phyloP scores from a whole-genome alignment of 2,329 filamentous ascomycete genomes.

The Cryphonectria carpinicola region DNA sequence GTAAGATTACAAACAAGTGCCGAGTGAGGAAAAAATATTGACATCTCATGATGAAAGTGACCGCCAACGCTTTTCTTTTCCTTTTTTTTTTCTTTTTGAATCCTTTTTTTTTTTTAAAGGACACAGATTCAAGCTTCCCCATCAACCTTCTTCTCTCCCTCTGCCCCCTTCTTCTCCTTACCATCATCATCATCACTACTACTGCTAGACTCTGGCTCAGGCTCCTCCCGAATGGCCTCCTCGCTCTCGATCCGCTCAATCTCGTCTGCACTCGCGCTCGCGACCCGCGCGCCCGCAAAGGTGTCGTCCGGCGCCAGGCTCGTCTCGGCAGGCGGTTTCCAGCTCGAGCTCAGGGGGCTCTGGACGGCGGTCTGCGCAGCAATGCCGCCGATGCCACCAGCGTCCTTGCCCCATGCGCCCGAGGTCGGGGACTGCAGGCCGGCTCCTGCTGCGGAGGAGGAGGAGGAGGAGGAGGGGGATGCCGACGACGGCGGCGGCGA shows the following conservation, averaged over 20 bases:
- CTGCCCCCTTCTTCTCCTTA: not conserved
- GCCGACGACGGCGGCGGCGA: not conserved
- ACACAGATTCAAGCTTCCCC: not conserved
- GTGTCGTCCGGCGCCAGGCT: conserved; percentile 26
- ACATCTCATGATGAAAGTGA: not conserved
- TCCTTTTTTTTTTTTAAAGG: not conserved
- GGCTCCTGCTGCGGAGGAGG: conserved; percentile 27
- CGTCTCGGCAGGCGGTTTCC: conserved; percentile 42
- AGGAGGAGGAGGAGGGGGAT: not conserved
- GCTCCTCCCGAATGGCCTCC: conserved; percentile 46
- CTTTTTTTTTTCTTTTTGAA: no score
- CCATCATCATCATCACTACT: conserved; percentile 36
- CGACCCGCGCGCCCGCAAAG: conserved; percentile 40
- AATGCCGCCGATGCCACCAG: conserved; percentile 29
- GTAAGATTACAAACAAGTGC: not conserved
- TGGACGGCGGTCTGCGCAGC: conserved; percentile 42
- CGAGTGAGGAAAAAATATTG: not conserved
- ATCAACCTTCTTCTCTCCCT: not conserved
- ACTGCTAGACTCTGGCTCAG: conserved; percentile 38
- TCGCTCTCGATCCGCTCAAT: conserved; percentile 46
- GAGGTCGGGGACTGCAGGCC: conserved; percentile 52
- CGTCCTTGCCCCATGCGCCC: conserved; percentile 44
- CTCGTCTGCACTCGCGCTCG: conserved; percentile 42
- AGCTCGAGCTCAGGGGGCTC: conserved; percentile 43
- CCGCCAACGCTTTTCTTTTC: not conserved